A percentile compares a stretch with the other conserved stretches of the same genome.
Conservation (phyloP, 164 flowering plant genomes). For the Malania oleifera region DNA sequence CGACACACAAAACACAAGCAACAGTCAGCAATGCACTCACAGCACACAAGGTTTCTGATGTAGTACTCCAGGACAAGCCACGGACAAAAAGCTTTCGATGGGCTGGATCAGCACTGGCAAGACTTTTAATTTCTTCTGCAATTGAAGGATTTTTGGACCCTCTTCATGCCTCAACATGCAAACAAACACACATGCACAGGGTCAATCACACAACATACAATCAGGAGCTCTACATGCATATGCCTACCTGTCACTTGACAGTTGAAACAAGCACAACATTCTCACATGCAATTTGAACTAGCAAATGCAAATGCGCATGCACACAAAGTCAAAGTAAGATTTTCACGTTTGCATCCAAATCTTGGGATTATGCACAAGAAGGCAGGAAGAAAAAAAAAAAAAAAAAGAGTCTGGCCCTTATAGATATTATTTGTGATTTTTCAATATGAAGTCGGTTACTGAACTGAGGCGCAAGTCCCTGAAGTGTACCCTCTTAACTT, state of each 20-base stretch:
- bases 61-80: constrained; percentile 75
- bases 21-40: constrained; percentile 63
- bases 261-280: constrained; percentile 8
- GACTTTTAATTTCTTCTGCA: constrained; percentile 65
- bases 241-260: constrained; percentile 6
- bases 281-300: constrained; percentile 8
- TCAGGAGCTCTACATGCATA: constrained; percentile 16
- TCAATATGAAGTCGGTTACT: no score
- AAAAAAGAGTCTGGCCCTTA: no score
- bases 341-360: background rate
- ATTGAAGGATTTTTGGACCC: constrained; percentile 66
- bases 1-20: constrained; percentile 29
- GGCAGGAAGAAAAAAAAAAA: no score
- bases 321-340: constrained; percentile 2
- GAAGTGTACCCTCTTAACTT: no score
- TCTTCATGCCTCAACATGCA: constrained; percentile 61
- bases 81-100: constrained; percentile 86
- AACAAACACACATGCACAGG: constrained; percentile 55
- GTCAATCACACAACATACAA: constrained; percentile 61
- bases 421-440: no score
- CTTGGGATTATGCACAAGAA: background rate
- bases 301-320: background rate
- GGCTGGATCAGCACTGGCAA: constrained; percentile 74
- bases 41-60: constrained; percentile 81
- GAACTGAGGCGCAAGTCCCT: no score